Base-by-base conservation (phyloP, 495 filamentous ascomycete species). In the Parmelia sp. region DNA sequence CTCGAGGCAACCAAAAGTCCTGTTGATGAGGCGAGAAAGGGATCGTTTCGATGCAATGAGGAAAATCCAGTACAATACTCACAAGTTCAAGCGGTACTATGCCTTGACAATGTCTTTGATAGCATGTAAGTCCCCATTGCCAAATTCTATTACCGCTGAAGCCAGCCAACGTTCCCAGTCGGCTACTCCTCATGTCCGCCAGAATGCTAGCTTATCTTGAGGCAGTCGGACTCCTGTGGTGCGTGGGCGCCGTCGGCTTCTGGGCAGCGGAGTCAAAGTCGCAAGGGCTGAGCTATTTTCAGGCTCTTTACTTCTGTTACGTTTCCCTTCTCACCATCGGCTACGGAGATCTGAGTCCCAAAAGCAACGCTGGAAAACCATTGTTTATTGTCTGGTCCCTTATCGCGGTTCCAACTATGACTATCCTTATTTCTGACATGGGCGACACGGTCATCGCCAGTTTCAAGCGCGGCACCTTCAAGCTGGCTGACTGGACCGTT, bases 351-450 rank as follows among this genome's bases (percentile, higher is more conserved):
- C 79, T 88, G 42, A 84, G 84, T 14, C 90, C 89, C 0, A 74
- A 81, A 19, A 88, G 86, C 10, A 92, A 91, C 70, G 79, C 86
- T 3, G 90, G 88, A 2, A 87, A 88, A 62, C 82, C 90, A 0
- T 93, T 96, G 70, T 96, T 96, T 74, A 88, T 97, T 11, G 85
- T 96, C 66, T 97, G 92, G 92, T 82, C 79, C 9, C 75, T 87
- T 0, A 75, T 87, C 39, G 84, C 85, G 35, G 80, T 88, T 8
- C 85, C 85, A 2, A 88, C 85, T 3, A 88, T 88, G 84, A 87
- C 85, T 1, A 83, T 86, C 63, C 79, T 88, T 1, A 82, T 88
- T 40, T 79, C 77, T 23, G 82, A 86, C 69, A 84, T 87, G 79
- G 84, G 83, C 60, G 81, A 86, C 64, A 88, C 85, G 0, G 72